Base-by-base conservation (phyloP, 768 basidiomycete genomes). In the Xerocomellus chrysenteron region DNA sequence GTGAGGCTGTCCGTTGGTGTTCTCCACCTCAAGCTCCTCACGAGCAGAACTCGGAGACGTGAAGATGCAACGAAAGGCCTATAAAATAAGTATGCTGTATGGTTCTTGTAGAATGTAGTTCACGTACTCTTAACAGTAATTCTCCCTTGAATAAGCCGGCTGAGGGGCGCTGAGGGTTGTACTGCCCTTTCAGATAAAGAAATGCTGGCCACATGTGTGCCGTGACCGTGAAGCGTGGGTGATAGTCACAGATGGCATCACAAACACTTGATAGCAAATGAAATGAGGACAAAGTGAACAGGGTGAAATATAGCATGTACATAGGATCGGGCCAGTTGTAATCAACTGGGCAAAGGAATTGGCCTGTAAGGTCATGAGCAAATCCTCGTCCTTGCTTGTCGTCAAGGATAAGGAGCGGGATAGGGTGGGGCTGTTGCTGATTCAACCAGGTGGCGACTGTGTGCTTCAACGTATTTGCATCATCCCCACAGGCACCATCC, bases 61-160 rank as follows among this genome's bases (percentile, higher is more conserved):
- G 40, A 67, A 66, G 11, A 65, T 50, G 19, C 47, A 59, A 51
- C 46, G 58, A 41, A 58, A 64, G 1, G 63, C 58, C 68, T 67
- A 21, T 33, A 42, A 14, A 67, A n/a, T 24, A 13, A 48, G 24
- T 10, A 19, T 9, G 19, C 33, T n/a, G 7, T n/a, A 21, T 17
- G 30, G 30, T 32, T 7, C n/a, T 19, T n/a, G 4, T 7, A 10
- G 11, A 6, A 32, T 24, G 14, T 30, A 21, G 10, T 21, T 5
- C 36, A 42, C 48, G 4, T 5, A 62, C 57, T 43, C 48, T 50
- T 4, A 62, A 9, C 0, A 62, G 35, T 8, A 58, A 12, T 16
- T 32, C 36, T 3, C 50, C 43, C 5, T 42, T 36, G 43, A 62
- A 58, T 14, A 62, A 36, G 3, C 54, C 54, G 3, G 16, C 19